These are phyloP conservation scores for Paramecium bursaria DNA, from an alignment of 73 alveolate species.

Conservation along the genomic window DNA sequence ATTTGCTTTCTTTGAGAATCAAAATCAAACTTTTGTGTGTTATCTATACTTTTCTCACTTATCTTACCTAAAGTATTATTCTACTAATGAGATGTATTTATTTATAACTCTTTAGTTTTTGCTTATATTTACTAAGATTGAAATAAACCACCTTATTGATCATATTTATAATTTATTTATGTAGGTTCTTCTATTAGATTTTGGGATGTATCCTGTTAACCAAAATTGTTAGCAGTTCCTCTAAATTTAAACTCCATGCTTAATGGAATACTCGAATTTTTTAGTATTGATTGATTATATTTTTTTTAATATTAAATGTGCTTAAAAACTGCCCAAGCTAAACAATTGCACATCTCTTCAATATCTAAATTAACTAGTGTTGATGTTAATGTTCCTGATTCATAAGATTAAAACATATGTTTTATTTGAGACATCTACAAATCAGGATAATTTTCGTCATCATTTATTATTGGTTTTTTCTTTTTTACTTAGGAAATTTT, in stretches of 20 bases:
- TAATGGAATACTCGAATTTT: constrained; percentile 44
- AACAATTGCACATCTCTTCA: constrained; percentile 76
- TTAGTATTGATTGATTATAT: constrained; percentile 3
- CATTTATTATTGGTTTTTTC: neutral
- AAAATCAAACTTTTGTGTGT: constrained; percentile 7
- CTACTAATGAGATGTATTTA: too few species aligned
- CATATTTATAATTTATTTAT: constrained; percentile 6
- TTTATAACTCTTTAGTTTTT: constrained; percentile 30
- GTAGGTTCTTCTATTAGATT: constrained; percentile 57
- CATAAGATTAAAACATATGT: constrained; percentile 71
- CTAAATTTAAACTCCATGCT: constrained; percentile 48
- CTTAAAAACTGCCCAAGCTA: constrained; percentile 71
- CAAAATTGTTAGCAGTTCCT: constrained; percentile 9
- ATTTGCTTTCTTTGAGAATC: constrained; percentile 23
- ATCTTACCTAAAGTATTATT: constrained; percentile 26
- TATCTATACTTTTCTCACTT: constrained; percentile 4
- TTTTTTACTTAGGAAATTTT: constrained; percentile 45
- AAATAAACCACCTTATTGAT: constrained; percentile 7
- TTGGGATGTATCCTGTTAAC: constrained; percentile 34
- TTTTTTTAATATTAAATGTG: constrained; percentile 67
- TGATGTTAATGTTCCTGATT: constrained; percentile 70
- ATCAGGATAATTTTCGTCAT: constrained; percentile 3
- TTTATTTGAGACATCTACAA: constrained; percentile 32
- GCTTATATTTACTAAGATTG: constrained; percentile 1
- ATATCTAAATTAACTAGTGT: constrained; percentile 74